Base-by-base conservation (phyloP, 345 rosid genomes). In the Pistacia vera region DNA sequence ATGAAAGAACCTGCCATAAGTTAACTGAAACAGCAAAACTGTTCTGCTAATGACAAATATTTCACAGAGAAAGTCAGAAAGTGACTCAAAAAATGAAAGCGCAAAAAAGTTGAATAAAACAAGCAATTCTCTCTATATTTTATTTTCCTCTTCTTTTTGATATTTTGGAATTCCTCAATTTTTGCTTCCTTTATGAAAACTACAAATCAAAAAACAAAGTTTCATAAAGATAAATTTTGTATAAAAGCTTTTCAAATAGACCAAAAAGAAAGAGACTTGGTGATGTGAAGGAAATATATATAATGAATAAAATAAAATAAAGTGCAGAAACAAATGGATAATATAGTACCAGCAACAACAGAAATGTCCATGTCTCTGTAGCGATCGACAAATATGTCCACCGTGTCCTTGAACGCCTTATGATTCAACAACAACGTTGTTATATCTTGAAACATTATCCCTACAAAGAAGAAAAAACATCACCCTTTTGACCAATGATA, bases 371-470 rank as follows among this genome's bases (percentile, higher is more conserved):
- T 95, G 83, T 90, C 82, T 75, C 89, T 90, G 81, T 95, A 95
- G 49, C 99, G 97, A 82, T 93, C 99, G 16, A 93, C 98, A 74
- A 95, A 93, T 71, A 93, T 95, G 75, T 93, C 99, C 77, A 95
- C 88, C 7, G 96, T 91, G 79, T 95, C 81, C 80, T 90, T 85
- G 78, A 95, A 95, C 68, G 97, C 97, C 83, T 88, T 86, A 77
- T 93, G 99, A 87, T 95, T 90, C 73, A 93, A 75, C 85, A 95
- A 68, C 86, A 95, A 77, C 49, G 99, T 93, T 41, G 97, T 95
- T 72, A 95, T 95, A 76, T 95, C 99, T 65, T 95, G 99, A 85
- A 95, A 95, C 98, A 93, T 93, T 75, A 95, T 95, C 68, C 99
- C 99, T 95, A 62, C 73, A 75, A 78, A 0, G 49, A 58, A 22